phyloP scores from a whole-genome alignment of 768 basidiomycete genomes.

The Kwoniella sp. region DNA sequence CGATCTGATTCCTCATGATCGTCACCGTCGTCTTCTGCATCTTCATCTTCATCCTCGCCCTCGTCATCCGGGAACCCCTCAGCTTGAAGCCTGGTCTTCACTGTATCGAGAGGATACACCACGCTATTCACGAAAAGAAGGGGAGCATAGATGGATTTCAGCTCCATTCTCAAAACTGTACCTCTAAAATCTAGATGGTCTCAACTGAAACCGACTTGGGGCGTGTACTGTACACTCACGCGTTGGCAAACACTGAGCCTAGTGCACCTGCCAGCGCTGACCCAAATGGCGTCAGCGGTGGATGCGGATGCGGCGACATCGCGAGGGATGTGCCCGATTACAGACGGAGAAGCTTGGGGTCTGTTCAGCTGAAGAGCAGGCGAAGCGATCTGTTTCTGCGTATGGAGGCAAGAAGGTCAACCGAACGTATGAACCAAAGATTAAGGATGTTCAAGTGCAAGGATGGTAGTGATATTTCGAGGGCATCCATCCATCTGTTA shows the following conservation, averaged over 20 bases:
- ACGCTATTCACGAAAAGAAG: slow-evolving; percentile 61
- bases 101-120: slow-evolving; percentile 95
- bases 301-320: slow-evolving; percentile 21
- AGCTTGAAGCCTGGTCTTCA: slow-evolving; percentile 94
- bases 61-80: slow-evolving; percentile 60
- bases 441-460: too few species aligned
- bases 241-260: slow-evolving; percentile 88
- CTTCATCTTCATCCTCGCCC: slow-evolving; percentile 54
- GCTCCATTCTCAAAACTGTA: too few species aligned
- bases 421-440: too few species aligned
- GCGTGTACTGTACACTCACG: slow-evolving; percentile 64
- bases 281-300: slow-evolving; percentile 74
- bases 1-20: background rate
- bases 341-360: too few species aligned
- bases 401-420: too few species aligned
- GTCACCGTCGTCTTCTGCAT: background rate
- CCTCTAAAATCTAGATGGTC: too few species aligned
- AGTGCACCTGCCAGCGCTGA: slow-evolving; percentile 89
- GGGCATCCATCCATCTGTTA: too few species aligned
- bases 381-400: too few species aligned
- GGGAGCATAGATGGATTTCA: too few species aligned
- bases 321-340: background rate
- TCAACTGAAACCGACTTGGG: too few species aligned
- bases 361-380: too few species aligned
- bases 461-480: too few species aligned